Conservation (phyloP, 1,139 yeast species). For the Kodamaea derodonti region DNA sequence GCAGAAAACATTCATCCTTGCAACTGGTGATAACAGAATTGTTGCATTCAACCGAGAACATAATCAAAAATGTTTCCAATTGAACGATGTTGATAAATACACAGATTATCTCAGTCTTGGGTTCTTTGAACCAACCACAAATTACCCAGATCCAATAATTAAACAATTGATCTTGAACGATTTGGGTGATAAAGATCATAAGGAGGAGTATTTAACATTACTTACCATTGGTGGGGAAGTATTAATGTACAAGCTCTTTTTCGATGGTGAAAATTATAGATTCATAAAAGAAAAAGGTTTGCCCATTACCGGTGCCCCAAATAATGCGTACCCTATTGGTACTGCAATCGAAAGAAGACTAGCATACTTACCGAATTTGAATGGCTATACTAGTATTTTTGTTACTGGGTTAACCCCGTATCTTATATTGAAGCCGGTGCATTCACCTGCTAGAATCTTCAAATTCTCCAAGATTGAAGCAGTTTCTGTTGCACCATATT, state of each 20-base stretch:
- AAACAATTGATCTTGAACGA: constrained; percentile 66
- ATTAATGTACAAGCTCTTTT: constrained; percentile 57
- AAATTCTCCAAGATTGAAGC: constrained; percentile 64
- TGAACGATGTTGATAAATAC: constrained; percentile 56
- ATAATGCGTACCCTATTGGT: constrained; percentile 66
- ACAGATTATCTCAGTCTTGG: constrained; percentile 51
- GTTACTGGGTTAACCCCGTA: constrained; percentile 77
- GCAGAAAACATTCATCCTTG: constrained; percentile 57
- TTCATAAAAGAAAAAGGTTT: constrained; percentile 48
- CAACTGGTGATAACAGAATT: constrained; percentile 73
- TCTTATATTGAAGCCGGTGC: constrained; percentile 59
- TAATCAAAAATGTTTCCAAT: constrained; percentile 62
- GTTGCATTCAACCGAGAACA: constrained; percentile 63
- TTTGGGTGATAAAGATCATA: constrained; percentile 57
- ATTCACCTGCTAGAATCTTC: constrained; percentile 63
- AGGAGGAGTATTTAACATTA: constrained; percentile 60
- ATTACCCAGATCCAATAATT: constrained; percentile 70
- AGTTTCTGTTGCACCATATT: constrained; percentile 57
- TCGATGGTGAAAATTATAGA: constrained; percentile 48
- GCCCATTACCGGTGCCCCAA: constrained; percentile 68
- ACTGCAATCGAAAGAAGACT: constrained; percentile 67
- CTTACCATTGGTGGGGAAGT: constrained; percentile 81
- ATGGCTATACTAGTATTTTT: constrained; percentile 59
- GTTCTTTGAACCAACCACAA: constrained; percentile 55
- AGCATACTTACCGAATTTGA: constrained; percentile 55